Base-by-base conservation (phyloP, 192 early-diverging fungal genomes). In the Thoreauomyces humboldtii region DNA sequence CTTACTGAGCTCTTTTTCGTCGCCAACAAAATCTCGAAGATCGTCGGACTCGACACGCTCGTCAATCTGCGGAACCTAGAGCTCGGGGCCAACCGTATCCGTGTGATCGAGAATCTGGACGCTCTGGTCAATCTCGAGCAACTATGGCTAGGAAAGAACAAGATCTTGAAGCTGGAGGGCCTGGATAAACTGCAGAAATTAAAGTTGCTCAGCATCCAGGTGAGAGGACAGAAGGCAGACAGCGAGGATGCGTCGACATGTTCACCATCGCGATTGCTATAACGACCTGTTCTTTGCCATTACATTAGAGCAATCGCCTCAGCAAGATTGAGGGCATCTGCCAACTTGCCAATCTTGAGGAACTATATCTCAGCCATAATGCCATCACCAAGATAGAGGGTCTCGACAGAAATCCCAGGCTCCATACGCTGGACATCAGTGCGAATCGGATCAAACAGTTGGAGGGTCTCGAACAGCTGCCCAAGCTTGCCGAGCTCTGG, bases 141-240 rank as follows among this genome's bases (percentile, higher is more conserved):
- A 74, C 81, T 99, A 7, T 99, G 92, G 85, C 77, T 99, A 28
- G 97, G 97, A 41, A 99, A 99, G 69, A 99, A 99, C 79, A 99
- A 99, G 73, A 95, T 99, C 35, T 76, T 80, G 2, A 81, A 81
- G 59, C 79, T 98, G 31, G 46, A 63, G 32, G 59, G 59, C n/a
- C 44, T 96, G 34, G 73, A 75, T 3, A 59, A 60, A 0, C 68
- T 94, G 50, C 81, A 74, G 31, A 84, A 86, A 32, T 35, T 79
- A 21, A 64, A 42, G 51, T 64, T 77, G 19, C 59, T 79, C 24
- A 79, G 77, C 46, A 74, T 79, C 34, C 77, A 79, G 75, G 77
- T 79, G 28, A 7, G 3, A 25, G 24, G 6, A n/a, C n/a, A n/a
- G n/a, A n/a, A n/a, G n/a, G n/a, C n/a, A n/a, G n/a, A n/a, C n/a